These are phyloP conservation scores for Aspergillus sp. DNA, from an alignment of 2,329 filamentous ascomycete species.

Conservation along the genomic window DNA sequence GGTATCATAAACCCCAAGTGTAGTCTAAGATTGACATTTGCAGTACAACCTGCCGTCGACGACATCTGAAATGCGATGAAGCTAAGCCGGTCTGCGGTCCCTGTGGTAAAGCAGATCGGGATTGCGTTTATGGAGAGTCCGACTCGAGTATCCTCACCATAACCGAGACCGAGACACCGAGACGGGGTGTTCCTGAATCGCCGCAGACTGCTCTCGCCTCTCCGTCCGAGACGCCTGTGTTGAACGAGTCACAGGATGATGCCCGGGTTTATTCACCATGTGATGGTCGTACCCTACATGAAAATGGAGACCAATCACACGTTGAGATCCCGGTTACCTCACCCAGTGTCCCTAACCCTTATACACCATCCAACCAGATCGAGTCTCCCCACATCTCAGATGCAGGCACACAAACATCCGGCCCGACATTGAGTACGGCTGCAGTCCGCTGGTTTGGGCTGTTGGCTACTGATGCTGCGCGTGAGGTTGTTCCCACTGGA, in stretches of 20 bases:
- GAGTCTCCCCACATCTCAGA: not conserved
- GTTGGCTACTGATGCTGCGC: not conserved
- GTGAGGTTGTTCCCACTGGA: not conserved
- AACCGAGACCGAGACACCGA: not conserved
- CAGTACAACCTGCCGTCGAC: slow-evolving; percentile 17
- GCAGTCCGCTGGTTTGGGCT: slow-evolving; percentile 17
- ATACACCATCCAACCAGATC: slow-evolving; percentile 1
- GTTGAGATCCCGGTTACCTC: not conserved
- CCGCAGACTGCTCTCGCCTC: slow-evolving; percentile 1
- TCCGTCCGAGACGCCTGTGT: not conserved
- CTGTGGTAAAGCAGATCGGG: slow-evolving; percentile 15
- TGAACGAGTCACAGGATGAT: not conserved
- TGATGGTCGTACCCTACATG: not conserved
- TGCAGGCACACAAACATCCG: slow-evolving; percentile 1
- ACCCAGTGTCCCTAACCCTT: slow-evolving; percentile 1
- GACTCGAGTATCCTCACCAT: not conserved
- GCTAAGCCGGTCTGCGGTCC: slow-evolving; percentile 18
- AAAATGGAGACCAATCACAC: not conserved
- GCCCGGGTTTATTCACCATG: not conserved
- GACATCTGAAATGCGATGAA: slow-evolving; percentile 23
- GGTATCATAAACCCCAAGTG: not conserved
- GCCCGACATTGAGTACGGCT: slow-evolving; percentile 7
- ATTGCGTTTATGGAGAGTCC: slow-evolving; percentile 7
- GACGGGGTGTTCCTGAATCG: not conserved
- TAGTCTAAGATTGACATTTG: not conserved